These are phyloP conservation scores for Nidularia sp. DNA, from an alignment of 768 basidiomycete genomes.

Conservation along the genomic window DNA sequence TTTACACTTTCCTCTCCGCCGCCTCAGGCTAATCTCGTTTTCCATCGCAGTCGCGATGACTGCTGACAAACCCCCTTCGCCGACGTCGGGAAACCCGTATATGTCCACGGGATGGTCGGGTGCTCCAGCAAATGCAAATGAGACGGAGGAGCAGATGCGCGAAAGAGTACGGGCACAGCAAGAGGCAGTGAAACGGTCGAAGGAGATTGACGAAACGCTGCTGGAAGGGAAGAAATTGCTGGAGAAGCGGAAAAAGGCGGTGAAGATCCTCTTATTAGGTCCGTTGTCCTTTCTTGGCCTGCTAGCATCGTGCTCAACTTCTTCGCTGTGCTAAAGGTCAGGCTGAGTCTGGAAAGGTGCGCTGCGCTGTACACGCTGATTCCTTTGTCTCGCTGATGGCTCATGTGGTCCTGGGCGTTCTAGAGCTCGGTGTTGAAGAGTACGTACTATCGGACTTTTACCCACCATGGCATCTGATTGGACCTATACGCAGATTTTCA, in stretches of 20 bases:
- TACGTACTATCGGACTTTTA: slow-evolving; percentile 11
- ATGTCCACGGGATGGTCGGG: slow-evolving; percentile 13
- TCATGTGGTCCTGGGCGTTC: not conserved
- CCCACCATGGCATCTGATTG: not conserved
- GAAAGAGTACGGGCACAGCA: slow-evolving; percentile 26
- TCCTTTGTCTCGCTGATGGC: not conserved
- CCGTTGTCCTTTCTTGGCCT: slow-evolving; percentile 3
- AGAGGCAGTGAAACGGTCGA: slow-evolving; percentile 39
- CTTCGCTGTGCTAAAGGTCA: slow-evolving; percentile 33
- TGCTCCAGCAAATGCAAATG: slow-evolving; percentile 15
- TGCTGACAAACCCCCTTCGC: slow-evolving; percentile 7
- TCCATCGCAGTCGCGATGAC: slow-evolving; percentile 10
- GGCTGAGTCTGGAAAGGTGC: slow-evolving; percentile 55
- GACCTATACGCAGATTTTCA: slow-evolving; percentile 51
- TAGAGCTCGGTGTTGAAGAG: slow-evolving; percentile 51
- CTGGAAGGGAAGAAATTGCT: slow-evolving; percentile 37
- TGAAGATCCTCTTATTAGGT: slow-evolving; percentile 58
- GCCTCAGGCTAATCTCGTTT: not conserved
- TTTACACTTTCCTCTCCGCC: not conserved
- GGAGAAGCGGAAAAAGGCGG: slow-evolving; percentile 45
- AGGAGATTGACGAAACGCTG: slow-evolving; percentile 46
- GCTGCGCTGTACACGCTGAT: slow-evolving; percentile 2
- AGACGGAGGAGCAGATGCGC: slow-evolving; percentile 28
- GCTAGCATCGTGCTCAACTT: not conserved
- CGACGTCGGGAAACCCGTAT: slow-evolving; percentile 19